phyloP scores from a whole-genome alignment of 139 green algal species.

The Trebouxia sp. region DNA sequence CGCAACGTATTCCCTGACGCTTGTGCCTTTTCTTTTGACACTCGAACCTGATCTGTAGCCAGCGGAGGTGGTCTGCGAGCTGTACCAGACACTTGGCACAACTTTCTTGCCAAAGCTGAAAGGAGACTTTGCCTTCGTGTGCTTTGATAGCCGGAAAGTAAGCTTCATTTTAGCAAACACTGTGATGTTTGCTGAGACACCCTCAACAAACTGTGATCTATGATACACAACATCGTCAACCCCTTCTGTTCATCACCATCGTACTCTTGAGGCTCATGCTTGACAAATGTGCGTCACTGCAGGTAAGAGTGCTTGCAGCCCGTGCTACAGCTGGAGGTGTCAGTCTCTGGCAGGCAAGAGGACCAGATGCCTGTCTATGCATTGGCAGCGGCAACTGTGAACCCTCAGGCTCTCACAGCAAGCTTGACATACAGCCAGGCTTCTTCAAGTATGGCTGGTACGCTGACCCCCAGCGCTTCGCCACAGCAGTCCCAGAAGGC shows the following conservation, averaged over 20 bases:
- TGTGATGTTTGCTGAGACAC: neutral
- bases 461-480: constrained; percentile 19
- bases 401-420: neutral
- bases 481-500: neutral
- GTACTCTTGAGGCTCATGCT: neutral
- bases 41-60: neutral
- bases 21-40: neutral
- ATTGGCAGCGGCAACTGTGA: constrained; percentile 15
- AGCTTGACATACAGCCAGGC: constrained; percentile 11
- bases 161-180: neutral
- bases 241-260: neutral
- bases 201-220: neutral
- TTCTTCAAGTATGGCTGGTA: constrained; percentile 34
- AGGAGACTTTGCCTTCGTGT: constrained; percentile 36
- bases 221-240: neutral
- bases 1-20: neutral
- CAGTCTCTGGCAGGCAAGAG: constrained; percentile 24
- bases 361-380: constrained; percentile 27
- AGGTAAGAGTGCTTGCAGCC: constrained; percentile 32
- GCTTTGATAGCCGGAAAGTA: constrained; percentile 33
- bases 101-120: constrained; percentile 33
- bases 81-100: constrained; percentile 31
- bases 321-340: neutral
- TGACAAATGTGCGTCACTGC: no score
- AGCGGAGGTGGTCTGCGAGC: constrained; percentile 33